A percentile compares a stretch with the other conserved stretches of the same genome.
phyloP scores from a whole-genome alignment of 208 protist genomes.

The Wallacemonas sp. region DNA sequence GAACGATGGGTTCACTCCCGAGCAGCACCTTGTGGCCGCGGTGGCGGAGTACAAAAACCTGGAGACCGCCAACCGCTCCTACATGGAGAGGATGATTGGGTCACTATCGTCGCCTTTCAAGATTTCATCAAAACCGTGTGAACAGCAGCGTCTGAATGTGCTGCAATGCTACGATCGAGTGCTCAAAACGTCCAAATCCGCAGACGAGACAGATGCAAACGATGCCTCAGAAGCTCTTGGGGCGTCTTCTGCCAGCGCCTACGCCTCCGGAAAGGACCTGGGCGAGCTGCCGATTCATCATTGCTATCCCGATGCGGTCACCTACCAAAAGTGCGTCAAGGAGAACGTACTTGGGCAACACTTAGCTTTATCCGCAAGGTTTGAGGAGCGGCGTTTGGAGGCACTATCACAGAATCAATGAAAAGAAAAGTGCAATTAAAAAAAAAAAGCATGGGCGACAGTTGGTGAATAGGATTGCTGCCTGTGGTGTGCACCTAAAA shows the following conservation, averaged over 20 bases:
- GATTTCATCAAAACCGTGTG: conserved; percentile 64
- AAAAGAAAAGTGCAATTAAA: too few species aligned
- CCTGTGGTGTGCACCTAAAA: too few species aligned
- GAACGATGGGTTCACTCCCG: conserved; percentile 36
- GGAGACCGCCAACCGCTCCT: conserved; percentile 49
- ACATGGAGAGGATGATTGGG: conserved; percentile 58
- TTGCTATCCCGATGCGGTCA: conserved; percentile 46
- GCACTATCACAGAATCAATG: conserved; percentile 51
- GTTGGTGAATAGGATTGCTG: too few species aligned
- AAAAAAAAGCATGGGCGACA: conserved; percentile 56
- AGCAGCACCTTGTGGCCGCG: conserved; percentile 70
- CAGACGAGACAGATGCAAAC: neutral
- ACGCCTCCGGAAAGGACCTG: neutral
- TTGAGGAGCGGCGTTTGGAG: conserved; percentile 33
- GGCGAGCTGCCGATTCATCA: conserved; percentile 35
- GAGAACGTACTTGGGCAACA: conserved; percentile 53
- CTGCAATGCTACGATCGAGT: conserved; percentile 66
- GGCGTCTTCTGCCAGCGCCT: too few species aligned
- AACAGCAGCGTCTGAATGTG: conserved; percentile 39
- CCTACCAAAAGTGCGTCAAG: conserved; percentile 63
- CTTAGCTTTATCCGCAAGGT: conserved; percentile 35
- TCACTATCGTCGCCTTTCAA: conserved; percentile 74
- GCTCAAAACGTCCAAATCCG: conserved; percentile 16
- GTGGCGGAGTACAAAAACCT: conserved; percentile 67
- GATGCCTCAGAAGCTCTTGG: too few species aligned